Conservation (phyloP, 164 flowering plant genomes). For the Amborella trichopoda region DNA sequence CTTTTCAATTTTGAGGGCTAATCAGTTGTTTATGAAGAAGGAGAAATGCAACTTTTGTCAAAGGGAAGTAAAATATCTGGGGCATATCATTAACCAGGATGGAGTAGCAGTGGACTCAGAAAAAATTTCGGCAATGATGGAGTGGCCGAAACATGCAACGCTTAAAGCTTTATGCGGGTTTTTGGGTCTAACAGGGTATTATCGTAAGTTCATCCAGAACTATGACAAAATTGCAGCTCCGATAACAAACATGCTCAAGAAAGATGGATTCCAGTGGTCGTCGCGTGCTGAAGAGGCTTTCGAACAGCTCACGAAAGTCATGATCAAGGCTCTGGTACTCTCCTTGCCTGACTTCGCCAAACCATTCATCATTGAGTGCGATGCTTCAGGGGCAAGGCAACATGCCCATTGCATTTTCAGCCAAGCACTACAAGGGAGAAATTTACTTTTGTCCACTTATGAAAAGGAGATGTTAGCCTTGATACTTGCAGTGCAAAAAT, state of each 20-base stretch:
- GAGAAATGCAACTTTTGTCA: neutral
- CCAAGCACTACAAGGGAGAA: too few species aligned
- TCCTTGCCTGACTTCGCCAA: conserved; percentile 1
- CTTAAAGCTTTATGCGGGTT: neutral
- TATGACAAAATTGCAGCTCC: conserved; percentile 1
- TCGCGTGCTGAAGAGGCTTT: neutral
- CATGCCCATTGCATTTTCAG: too few species aligned
- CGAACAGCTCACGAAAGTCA: neutral
- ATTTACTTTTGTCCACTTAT: conserved; percentile 1
- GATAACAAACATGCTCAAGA: neutral
- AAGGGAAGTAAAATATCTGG: neutral
- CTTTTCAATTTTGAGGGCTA: neutral
- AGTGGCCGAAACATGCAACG: neutral
- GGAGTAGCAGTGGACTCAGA: neutral
- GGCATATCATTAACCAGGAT: neutral
- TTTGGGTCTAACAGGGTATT: neutral
- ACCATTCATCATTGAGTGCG: neutral
- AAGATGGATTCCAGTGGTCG: neutral
- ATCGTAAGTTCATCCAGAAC: neutral
- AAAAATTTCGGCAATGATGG: neutral
- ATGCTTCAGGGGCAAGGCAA: conserved; percentile 1
- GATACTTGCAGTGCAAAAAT: neutral
- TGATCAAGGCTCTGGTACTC: neutral
- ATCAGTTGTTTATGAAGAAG: neutral
- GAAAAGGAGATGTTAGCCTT: conserved; percentile 1